Conservation (phyloP, 2,329 filamentous ascomycete genomes). For the Colletotrichum cordylinicola region DNA sequence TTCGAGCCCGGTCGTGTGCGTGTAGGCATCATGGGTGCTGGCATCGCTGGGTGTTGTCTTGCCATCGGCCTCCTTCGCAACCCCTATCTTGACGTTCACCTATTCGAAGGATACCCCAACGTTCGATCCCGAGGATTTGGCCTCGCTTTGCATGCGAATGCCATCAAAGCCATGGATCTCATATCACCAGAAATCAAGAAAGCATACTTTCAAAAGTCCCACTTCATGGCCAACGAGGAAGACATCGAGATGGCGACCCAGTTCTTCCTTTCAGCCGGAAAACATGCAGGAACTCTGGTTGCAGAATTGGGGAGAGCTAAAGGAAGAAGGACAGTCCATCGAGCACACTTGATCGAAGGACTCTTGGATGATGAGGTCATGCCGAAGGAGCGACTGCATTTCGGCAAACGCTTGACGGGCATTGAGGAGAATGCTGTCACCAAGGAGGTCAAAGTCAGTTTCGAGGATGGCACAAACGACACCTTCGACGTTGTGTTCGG, state of each 20-base stretch:
- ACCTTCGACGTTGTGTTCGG: neutral
- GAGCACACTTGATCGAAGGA: neutral
- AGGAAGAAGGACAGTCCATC: neutral
- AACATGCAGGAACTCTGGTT: neutral
- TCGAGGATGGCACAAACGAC: neutral
- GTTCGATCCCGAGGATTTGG: neutral
- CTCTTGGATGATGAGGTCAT: neutral
- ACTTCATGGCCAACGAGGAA: neutral
- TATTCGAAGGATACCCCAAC: neutral
- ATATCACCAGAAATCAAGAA: neutral
- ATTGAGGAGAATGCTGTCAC: neutral
- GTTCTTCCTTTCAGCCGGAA: neutral
- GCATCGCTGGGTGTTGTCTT: neutral
- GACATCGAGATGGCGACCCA: neutral
- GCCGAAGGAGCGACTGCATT: neutral
- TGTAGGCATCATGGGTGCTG: neutral
- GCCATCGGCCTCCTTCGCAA: neutral
- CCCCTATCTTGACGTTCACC: neutral
- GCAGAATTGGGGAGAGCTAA: neutral
- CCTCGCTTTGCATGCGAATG: neutral
- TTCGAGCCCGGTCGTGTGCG: neutral
- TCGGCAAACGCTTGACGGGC: neutral
- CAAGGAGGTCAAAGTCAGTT: neutral
- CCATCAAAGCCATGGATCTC: neutral
- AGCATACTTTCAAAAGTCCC: neutral